Base-by-base conservation (phyloP, 108 stramenopile genomes). In the Pseudonitzschia multistriata region DNA sequence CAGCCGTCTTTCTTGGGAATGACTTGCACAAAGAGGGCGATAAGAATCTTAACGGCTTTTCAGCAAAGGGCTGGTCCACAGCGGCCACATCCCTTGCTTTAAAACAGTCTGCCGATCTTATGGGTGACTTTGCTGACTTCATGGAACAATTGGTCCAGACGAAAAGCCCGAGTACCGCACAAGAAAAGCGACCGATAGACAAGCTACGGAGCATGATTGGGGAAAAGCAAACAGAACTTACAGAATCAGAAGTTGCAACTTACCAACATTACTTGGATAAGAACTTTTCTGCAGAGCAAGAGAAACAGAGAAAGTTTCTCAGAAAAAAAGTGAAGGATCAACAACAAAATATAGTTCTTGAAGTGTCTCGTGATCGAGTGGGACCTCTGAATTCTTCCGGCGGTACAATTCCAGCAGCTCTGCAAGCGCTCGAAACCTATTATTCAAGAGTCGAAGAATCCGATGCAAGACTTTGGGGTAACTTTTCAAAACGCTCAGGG, bases 11-110 rank as follows among this genome's bases (percentile, higher is more conserved):
- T 27, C 30, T 75, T 37, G 89, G 89, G 7, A 72, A 85, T 48
- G 89, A 90, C 65, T 68, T 90, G 49, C 33, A 62, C 33, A 37
- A 77, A 21, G 3, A 36, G 0, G 83, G 82, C 15, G 88, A 89
- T 36, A 61, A 74, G 35, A 65, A 64, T 8, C 49, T 74, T 34
- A 90, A 90, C 66, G 85, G 89, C 13, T 90, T 90, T 69, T 66
- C 76, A 8, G 79, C 81, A 28, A 72, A 67, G 49, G 84, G 84
- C 34, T 81, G 78, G 81, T 79, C 74, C 15, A 39, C 73, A 27
- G 63, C 75, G n/a, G 78, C 78, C 29, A 60, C 79, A 14, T 63
- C 74, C 7, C 39, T 73, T 19, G 82, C 82, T 27, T 42, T 79
- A 22, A 63, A 72, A 53, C 78, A 79, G 62, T 73, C 82, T 14